Evolutionary conservation across 192 early-diverging fungal species (phyloP).

Genomic region (Gamsiella multidivaricata): DNA sequence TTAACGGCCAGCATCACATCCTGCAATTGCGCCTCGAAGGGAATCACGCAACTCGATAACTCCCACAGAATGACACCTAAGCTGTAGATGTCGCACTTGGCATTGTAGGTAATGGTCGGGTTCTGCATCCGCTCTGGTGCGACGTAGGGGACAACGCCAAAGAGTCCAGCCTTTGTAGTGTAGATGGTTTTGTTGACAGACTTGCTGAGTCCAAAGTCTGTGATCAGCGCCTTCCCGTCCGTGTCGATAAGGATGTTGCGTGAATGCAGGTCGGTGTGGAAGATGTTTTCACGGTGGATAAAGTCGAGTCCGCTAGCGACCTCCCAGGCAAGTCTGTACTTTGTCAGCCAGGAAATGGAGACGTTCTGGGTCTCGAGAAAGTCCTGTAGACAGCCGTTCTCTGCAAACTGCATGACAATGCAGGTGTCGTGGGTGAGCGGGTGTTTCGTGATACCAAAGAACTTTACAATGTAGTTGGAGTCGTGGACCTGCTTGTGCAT

Average conservation of each 20-base stretch:
- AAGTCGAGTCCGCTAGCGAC: conserved; percentile 54
- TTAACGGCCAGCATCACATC: conserved; percentile 59
- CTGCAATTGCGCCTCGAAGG: conserved; percentile 51
- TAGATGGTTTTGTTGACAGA: conserved; percentile 52
- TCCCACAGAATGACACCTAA: conserved; percentile 67
- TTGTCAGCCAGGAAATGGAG: conserved; percentile 49
- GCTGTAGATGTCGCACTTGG: conserved; percentile 64
- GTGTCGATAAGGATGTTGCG: conserved; percentile 56
- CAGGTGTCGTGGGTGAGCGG: conserved; percentile 52
- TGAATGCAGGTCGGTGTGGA: conserved; percentile 51
- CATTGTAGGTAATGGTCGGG: conserved; percentile 53
- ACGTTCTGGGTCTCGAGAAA: conserved; percentile 52
- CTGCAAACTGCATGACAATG: conserved; percentile 57
- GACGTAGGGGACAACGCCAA: conserved; percentile 65
- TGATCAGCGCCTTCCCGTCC: conserved; percentile 47
- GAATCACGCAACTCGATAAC: conserved; percentile 50
- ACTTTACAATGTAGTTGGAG: conserved; percentile 57
- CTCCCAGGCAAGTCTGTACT: conserved; percentile 50
- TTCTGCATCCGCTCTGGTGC: conserved; percentile 64
- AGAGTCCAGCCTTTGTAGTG: conserved; percentile 57
- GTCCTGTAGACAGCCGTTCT: conserved; percentile 53
- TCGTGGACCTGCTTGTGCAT: conserved; percentile 57
- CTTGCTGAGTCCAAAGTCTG: conserved; percentile 51
- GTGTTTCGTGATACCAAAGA: conserved; percentile 56
- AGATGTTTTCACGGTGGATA: conserved; percentile 54